A percentile compares a stretch with the other conserved stretches of the same genome.
Conservation (phyloP, 208 protist species). For the Acanthamoeba sp. region DNA sequence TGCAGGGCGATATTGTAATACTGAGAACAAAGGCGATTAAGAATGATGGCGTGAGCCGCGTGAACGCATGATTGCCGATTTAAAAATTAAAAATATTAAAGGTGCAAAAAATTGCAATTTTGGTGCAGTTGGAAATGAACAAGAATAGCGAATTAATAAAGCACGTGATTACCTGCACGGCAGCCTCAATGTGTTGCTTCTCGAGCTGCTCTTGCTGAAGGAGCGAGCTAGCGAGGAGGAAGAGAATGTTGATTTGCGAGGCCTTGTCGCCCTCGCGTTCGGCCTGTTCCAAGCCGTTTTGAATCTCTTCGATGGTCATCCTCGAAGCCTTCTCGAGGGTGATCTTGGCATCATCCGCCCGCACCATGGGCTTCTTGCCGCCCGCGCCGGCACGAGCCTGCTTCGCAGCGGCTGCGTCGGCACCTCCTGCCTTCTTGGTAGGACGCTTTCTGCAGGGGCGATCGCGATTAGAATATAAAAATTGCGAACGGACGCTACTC, state of each 20-base stretch:
- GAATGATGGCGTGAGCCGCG: too few species aligned
- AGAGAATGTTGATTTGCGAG: constrained; percentile 60
- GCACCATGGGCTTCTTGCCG: constrained; percentile 20
- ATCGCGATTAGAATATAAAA: neutral
- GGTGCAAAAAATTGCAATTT: neutral
- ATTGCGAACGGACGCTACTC: neutral
- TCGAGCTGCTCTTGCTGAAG: constrained; percentile 52
- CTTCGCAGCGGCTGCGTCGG: neutral
- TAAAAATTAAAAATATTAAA: too few species aligned
- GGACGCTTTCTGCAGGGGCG: neutral
- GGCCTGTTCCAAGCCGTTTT: neutral
- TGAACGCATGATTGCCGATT: too few species aligned
- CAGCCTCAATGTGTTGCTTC: constrained; percentile 28
- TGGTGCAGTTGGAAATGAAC: neutral
- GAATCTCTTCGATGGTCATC: constrained; percentile 58
- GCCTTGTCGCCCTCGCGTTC: constrained; percentile 37
- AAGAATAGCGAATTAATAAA: too few species aligned
- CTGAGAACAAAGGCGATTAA: too few species aligned
- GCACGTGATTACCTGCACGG: constrained; percentile 32
- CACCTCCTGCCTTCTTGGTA: neutral
- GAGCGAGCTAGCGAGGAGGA: constrained; percentile 45
- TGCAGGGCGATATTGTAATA: constrained; percentile 61
- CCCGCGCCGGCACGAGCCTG: neutral
- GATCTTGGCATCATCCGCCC: constrained; percentile 24
- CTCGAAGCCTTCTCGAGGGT: constrained; percentile 12